Conservation (phyloP, 768 basidiomycete genomes). For the Phaffia australis region DNA sequence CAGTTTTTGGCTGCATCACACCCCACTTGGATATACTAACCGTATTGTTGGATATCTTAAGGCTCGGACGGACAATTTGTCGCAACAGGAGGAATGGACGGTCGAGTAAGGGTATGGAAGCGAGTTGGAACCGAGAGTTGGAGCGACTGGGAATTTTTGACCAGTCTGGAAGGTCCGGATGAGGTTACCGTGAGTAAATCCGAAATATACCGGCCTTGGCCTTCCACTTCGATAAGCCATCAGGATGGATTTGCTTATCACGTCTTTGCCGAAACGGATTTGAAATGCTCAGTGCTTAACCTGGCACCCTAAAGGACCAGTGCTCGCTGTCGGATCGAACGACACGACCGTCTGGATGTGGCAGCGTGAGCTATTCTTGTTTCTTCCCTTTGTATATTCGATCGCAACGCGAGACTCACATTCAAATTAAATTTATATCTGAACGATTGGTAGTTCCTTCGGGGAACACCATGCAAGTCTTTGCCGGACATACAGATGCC, state of each 20-base stretch:
- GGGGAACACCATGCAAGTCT: slow-evolving; percentile 90
- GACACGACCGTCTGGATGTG: slow-evolving; percentile 93
- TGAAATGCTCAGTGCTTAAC: slow-evolving; percentile 56
- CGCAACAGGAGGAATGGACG: slow-evolving; percentile 97
- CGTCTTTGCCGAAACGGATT: not conserved
- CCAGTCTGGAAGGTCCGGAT: slow-evolving; percentile 82
- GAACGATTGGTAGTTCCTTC: slow-evolving; percentile 60
- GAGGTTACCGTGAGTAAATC: slow-evolving; percentile 72
- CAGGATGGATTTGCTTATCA: not conserved
- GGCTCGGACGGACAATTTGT: slow-evolving; percentile 74
- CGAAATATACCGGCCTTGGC: not conserved
- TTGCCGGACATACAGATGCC: slow-evolving; percentile 75
- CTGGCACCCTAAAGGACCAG: slow-evolving; percentile 91
- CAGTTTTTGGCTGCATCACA: not conserved
- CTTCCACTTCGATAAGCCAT: not conserved
- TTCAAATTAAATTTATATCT: not conserved
- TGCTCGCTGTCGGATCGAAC: slow-evolving; percentile 81
- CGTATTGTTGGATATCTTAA: not conserved
- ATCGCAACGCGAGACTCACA: not conserved
- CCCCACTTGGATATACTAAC: no score
- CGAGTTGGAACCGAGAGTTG: slow-evolving; percentile 60
- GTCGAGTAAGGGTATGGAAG: slow-evolving; percentile 82
- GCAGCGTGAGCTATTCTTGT: slow-evolving; percentile 61
- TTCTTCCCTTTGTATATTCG: slow-evolving; percentile 8
- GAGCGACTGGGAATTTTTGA: slow-evolving; percentile 85